A percentile compares a stretch with the other conserved stretches of the same genome.
Conservation (phyloP, 371 early-diverging fungal genomes). For the Saksenaea oblongispora region DNA sequence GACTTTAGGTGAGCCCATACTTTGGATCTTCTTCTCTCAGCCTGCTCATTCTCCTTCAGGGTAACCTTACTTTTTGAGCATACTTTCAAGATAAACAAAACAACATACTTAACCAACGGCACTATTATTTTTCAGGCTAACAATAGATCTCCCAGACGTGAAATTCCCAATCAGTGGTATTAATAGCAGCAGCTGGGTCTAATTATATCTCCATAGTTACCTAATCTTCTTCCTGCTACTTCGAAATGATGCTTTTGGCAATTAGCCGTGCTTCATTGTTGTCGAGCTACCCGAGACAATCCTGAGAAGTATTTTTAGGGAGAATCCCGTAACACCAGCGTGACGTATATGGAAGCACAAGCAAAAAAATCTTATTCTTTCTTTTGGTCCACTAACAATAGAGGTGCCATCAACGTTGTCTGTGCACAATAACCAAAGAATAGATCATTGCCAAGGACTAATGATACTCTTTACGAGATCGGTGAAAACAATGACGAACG, state of each 20-base stretch:
- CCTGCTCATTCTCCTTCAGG: neutral
- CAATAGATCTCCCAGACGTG: neutral
- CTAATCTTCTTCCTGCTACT: neutral
- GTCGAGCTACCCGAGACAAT: neutral
- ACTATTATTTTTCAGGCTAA: neutral
- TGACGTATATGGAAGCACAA: constrained; percentile 5
- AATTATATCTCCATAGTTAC: constrained; percentile 4
- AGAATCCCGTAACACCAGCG: neutral
- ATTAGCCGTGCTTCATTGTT: constrained; percentile 2
- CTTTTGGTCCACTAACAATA: neutral
- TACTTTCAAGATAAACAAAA: no score
- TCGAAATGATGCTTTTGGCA: neutral
- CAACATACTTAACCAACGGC: neutral
- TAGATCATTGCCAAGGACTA: neutral
- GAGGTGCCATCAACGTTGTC: neutral
- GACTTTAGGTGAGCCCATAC: neutral
- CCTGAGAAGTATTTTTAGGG: neutral
- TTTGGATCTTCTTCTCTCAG: neutral
- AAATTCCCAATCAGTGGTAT: neutral
- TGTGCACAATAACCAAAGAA: constrained; percentile 2
- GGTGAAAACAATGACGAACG: neutral
- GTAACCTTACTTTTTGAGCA: no score
- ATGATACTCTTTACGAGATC: neutral
- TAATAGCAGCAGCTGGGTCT: neutral
- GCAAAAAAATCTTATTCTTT: neutral